These are phyloP conservation scores for Lactifluus pinguis DNA, from an alignment of 768 basidiomycete genomes.

Conservation along the genomic window DNA sequence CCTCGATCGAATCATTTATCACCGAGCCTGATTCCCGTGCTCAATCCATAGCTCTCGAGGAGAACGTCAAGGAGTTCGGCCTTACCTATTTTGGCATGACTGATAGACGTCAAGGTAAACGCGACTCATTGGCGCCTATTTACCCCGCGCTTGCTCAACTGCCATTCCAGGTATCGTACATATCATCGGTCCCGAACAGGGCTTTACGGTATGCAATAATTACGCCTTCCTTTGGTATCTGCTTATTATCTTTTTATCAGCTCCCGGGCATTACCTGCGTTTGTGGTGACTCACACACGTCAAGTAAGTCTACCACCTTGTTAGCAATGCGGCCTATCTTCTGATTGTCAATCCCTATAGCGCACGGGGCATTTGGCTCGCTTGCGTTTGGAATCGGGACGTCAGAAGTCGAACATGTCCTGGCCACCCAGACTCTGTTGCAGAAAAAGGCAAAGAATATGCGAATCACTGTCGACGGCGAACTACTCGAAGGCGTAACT, in stretches of 20 bases:
- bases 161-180: constrained; percentile 38
- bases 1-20: constrained; percentile 41
- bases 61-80: constrained; percentile 58
- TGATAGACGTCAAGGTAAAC: constrained; percentile 50
- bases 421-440: constrained; percentile 55
- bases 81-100: constrained; percentile 60
- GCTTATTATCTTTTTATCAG: constrained; percentile 19
- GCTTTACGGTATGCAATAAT: constrained; percentile 39
- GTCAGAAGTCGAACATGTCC: constrained; percentile 61
- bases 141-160: background rate
- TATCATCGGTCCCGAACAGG: constrained; percentile 60
- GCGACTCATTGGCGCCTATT: background rate
- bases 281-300: constrained; percentile 60
- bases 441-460: constrained; percentile 60
- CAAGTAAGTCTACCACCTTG: constrained; percentile 31
- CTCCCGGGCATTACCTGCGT: constrained; percentile 42
- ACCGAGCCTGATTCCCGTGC: constrained; percentile 48
- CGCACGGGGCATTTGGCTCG: constrained; percentile 60
- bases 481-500: constrained; percentile 44
- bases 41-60: constrained; percentile 50
- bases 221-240: background rate
- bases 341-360: constrained; percentile 21
- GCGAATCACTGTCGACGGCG: constrained; percentile 52
- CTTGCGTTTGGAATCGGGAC: constrained; percentile 62
- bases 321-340: background rate